Conservation (phyloP, 2,329 filamentous ascomycete genomes). For the Colletotrichum tabaci region DNA sequence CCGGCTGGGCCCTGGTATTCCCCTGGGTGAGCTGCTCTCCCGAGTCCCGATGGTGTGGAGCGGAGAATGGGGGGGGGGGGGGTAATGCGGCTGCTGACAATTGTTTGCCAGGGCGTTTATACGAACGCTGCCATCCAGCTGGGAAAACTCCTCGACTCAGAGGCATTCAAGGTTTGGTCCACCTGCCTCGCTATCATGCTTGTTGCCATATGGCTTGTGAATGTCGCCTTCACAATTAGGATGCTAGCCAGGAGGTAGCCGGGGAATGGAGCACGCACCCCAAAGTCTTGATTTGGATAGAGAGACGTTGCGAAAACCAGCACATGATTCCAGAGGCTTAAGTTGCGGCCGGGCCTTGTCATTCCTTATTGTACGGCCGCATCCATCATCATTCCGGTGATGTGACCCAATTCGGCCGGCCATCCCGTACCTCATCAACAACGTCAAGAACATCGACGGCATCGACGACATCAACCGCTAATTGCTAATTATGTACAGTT, state of each 20-base stretch:
- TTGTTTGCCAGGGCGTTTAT: conserved; percentile 53
- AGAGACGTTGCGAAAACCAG: background rate
- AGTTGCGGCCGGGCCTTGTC: no score
- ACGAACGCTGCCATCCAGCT: conserved; percentile 56
- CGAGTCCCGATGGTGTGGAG: no score
- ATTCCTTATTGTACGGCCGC: background rate
- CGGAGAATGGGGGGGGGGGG: no score
- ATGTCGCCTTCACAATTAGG: conserved; percentile 1
- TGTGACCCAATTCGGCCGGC: no score
- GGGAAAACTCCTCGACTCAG: conserved; percentile 54
- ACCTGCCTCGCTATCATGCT: conserved; percentile 53
- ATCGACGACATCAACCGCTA: no score
- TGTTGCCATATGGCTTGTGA: conserved; percentile 50
- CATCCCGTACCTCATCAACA: no score
- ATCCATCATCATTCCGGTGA: no score
- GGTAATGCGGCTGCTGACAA: background rate
- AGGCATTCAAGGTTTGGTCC: conserved; percentile 56
- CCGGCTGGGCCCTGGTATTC: conserved; percentile 55
- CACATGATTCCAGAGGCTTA: background rate
- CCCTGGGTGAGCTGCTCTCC: conserved; percentile 52
- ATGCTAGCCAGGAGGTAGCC: background rate
- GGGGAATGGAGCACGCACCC: background rate
- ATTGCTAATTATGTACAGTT: no score
- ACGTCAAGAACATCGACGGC: no score
- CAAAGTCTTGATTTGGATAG: background rate